Evolutionary conservation across 2,329 filamentous ascomycete genomes (phyloP).

Genomic region (Pseudocercospora vitis): DNA sequence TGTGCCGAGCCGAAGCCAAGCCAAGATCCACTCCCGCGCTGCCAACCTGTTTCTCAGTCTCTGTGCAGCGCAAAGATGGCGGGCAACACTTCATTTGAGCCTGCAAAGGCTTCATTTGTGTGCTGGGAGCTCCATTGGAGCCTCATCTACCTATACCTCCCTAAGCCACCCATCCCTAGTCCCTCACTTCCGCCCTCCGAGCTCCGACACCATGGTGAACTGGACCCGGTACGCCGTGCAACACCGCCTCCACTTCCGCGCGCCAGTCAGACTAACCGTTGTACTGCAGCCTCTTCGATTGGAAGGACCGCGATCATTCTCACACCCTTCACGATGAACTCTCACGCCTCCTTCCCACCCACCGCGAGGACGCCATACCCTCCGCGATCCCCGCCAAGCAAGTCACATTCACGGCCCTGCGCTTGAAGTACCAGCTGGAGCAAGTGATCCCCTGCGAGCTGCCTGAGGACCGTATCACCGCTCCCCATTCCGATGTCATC

Average conservation of each 20-base stretch:
- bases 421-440: slow-evolving; percentile 87
- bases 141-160: background rate
- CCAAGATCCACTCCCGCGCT: slow-evolving; percentile 4
- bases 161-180: background rate
- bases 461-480: slow-evolving; percentile 70
- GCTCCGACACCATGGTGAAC: slow-evolving; percentile 7
- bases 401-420: slow-evolving; percentile 86
- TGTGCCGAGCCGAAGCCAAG: slow-evolving; percentile 1
- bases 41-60: slow-evolving; percentile 3
- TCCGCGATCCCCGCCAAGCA: slow-evolving; percentile 72
- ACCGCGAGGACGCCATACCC: slow-evolving; percentile 55
- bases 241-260: background rate
- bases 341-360: slow-evolving; percentile 61
- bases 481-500: slow-evolving; percentile 81
- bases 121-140: background rate
- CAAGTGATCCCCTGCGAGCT: slow-evolving; percentile 88
- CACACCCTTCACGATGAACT: slow-evolving; percentile 45
- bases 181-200: background rate
- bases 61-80: background rate
- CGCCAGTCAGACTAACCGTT: background rate
- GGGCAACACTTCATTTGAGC: slow-evolving; percentile 1
- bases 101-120: background rate
- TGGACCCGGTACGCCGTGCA: slow-evolving; percentile 1
- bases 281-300: slow-evolving; percentile 19
- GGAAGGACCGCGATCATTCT: slow-evolving; percentile 41